Evolutionary conservation across 2,329 filamentous ascomycete genomes (phyloP), one percentile per base, ranked within the genome.

Genomic region (Penicillium janthinellum): DNA sequence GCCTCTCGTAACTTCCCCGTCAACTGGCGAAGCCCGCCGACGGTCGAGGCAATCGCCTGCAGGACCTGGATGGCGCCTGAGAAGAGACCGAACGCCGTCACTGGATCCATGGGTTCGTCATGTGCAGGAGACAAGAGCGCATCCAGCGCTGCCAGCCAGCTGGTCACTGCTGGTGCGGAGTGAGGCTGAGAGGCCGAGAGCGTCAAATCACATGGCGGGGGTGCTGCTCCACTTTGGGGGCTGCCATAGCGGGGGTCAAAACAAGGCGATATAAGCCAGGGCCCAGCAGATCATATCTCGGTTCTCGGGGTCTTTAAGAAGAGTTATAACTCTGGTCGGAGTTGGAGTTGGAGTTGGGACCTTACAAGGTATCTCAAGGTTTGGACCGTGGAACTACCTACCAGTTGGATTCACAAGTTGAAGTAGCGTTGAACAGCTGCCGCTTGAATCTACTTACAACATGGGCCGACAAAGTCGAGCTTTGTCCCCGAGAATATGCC

Each of bases 1-100:
- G 76, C 74, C 59, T 75, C 70, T 22, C 64, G 61, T 57, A 72
- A 77, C 70, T 71, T 76, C 17, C 71, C 72, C 34, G 66, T 66
- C 7, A 78, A 65, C 35, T 71, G 63, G 7, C 66, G 67, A n/a
- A 78, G 65, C 15, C 71, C 71, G 37, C 68, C 63, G 4, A 74
- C 65, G 0, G 73, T 77, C 37, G 71, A 70, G 4, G 67, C 67
- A 48, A 77, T 75, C 34, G 72, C 65, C 57, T 71, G 69, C 22
- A 70, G 64, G 17, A 78, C 72, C 55, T 74, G 74, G 37, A 76
- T 59, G 2, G 69, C 73, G 25, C 73, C 73, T 10, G 68, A 71
- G 44, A 75, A 61, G 39, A 73, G 57, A 12, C 76, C 75, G 56
- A 77, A 70, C 15, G 70, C 67, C 55, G 75, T 69, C 20, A 70